Conservation (phyloP, 2,329 filamentous ascomycete species). For the Monosporascus sp. region DNA sequence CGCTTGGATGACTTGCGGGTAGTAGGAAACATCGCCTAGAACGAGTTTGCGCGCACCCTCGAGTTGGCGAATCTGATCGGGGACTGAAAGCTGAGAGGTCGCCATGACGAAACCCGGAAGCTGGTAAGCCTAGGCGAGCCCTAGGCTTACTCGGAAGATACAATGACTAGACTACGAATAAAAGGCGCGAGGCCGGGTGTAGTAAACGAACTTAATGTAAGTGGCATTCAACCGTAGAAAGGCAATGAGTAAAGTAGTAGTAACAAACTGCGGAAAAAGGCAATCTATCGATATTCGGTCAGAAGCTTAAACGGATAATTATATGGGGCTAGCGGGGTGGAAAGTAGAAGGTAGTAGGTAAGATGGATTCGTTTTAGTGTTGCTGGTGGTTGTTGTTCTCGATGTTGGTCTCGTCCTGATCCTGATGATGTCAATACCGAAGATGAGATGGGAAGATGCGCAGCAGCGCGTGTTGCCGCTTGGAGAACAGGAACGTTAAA, state of each 20-base stretch:
- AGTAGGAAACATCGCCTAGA: constrained; percentile 79
- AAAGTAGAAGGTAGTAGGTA: no score
- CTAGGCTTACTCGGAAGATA: background rate
- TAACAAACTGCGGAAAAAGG: no score
- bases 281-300: no score
- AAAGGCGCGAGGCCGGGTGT: background rate
- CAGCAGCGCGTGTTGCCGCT: no score
- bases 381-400: background rate
- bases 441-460: background rate
- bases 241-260: no score
- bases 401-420: background rate
- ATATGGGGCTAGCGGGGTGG: no score
- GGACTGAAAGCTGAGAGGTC: constrained; percentile 48
- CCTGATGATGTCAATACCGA: background rate
- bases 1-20: constrained; percentile 84
- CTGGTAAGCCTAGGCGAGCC: constrained; percentile 5
- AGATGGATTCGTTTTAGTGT: background rate
- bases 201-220: background rate
- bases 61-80: constrained; percentile 80
- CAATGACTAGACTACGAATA: background rate
- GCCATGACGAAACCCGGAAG: constrained; percentile 40
- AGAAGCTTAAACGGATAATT: no score
- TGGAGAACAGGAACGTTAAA: no score
- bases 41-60: constrained; percentile 87
- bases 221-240: no score